A percentile compares a stretch with the other conserved stretches of the same genome.
These are phyloP conservation scores for Puccinia horiana DNA, from an alignment of 1,284 basidiomycete species.

Conservation along the genomic window DNA sequence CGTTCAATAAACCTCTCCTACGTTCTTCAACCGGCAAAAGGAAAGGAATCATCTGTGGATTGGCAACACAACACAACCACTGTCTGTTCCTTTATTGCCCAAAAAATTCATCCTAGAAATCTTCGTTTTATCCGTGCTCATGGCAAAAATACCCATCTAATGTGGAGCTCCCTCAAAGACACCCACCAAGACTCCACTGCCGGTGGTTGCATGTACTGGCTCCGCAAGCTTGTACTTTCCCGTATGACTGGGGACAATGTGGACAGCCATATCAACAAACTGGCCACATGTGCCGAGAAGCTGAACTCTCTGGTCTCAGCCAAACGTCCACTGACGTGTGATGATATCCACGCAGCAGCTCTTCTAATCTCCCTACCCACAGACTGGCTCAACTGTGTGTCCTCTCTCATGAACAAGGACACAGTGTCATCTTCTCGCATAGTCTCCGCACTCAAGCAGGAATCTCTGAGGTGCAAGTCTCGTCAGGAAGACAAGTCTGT, in stretches of 20 bases:
- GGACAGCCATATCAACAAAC: background rate
- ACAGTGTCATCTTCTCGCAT: background rate
- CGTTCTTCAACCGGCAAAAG: background rate
- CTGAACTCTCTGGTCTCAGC: background rate
- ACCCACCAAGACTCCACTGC: slow-evolving; percentile 5
- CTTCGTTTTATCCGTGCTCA: background rate
- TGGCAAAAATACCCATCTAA: background rate
- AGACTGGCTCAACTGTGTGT: slow-evolving; percentile 23
- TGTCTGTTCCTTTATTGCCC: background rate
- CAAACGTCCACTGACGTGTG: background rate
- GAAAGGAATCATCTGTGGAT: background rate
- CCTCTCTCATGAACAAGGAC: slow-evolving; percentile 7
- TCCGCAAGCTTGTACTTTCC: background rate
- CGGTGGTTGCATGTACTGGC: background rate
- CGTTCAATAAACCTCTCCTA: background rate
- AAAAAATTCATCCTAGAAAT: background rate
- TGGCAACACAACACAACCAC: background rate
- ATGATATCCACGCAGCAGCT: background rate
- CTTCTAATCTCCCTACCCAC: background rate
- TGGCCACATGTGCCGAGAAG: background rate
- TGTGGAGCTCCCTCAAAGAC: background rate
- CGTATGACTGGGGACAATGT: background rate
- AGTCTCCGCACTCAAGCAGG: background rate
- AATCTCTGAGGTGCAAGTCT: background rate
- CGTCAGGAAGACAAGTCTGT: background rate